Evolutionary conservation across 2,329 filamentous ascomycete genomes (phyloP).

Genomic region (Ophiocordyceps sinensis): DNA sequence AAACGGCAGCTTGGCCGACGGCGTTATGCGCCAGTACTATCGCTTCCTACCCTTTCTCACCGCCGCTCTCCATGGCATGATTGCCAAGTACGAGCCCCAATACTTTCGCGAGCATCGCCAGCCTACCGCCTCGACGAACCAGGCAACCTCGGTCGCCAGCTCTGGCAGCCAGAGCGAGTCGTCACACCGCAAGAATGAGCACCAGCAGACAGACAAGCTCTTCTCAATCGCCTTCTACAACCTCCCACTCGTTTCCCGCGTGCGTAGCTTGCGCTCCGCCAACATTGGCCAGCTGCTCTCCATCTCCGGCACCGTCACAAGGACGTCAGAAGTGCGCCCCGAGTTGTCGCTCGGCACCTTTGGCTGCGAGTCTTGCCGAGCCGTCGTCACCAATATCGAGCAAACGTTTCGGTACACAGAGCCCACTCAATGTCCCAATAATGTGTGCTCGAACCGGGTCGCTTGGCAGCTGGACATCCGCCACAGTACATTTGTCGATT

Average conservation of each 20-base stretch:
- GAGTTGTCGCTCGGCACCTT: constrained; percentile 90
- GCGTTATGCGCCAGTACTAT: constrained; percentile 84
- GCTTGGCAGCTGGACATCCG: constrained; percentile 97
- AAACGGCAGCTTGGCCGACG: constrained; percentile 69
- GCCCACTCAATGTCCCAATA: constrained; percentile 86
- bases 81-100: constrained; percentile 83
- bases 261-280: constrained; percentile 71
- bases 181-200: constrained; percentile 66
- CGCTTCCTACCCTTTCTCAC: constrained; percentile 88
- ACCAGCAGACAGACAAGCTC: constrained; percentile 94
- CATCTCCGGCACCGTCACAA: constrained; percentile 90
- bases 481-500: constrained; percentile 95
- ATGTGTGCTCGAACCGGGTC: constrained; percentile 70
- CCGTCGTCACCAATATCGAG: constrained; percentile 77
- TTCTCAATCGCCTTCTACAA: constrained; percentile 93
- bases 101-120: constrained; percentile 92
- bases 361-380: constrained; percentile 75
- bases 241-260: constrained; percentile 69
- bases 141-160: constrained; percentile 53
- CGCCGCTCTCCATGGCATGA: constrained; percentile 77
- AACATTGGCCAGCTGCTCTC: constrained; percentile 90
- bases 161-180: constrained; percentile 50
- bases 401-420: constrained; percentile 97
- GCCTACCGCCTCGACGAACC: constrained; percentile 58
- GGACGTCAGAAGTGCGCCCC: constrained; percentile 91